A percentile compares a stretch with the other conserved stretches of the same genome.
Evolutionary conservation across 176 grass and related monocot species (phyloP).

Genomic region (Phragmites australis): DNA sequence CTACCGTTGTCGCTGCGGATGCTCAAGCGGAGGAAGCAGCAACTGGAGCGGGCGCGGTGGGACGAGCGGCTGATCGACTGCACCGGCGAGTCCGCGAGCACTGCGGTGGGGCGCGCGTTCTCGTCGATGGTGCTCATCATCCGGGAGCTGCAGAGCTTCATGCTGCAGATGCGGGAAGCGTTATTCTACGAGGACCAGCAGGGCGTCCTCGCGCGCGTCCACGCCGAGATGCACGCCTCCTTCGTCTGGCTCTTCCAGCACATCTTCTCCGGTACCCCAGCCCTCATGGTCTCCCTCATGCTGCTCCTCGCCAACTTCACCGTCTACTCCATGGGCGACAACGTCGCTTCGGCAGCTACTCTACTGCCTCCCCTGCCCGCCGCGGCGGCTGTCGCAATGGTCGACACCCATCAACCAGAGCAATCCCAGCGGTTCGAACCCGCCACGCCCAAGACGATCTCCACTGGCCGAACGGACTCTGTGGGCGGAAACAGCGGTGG

Average conservation of each 20-base stretch:
- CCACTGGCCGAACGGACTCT: constrained; percentile 45
- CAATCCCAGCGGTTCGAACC: constrained; percentile 38
- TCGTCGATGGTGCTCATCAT: constrained; percentile 98
- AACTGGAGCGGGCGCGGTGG: constrained; percentile 37
- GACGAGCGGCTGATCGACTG: constrained; percentile 48
- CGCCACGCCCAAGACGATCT: constrained; percentile 44
- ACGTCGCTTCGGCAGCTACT: constrained; percentile 34
- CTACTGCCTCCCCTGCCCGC: constrained; percentile 30
- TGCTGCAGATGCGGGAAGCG: constrained; percentile 66
- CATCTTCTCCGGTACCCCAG: constrained; percentile 85
- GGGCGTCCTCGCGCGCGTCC: constrained; percentile 56
- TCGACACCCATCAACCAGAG: constrained; percentile 41
- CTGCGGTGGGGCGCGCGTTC: constrained; percentile 76
- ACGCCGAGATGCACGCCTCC: constrained; percentile 84
- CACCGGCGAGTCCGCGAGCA: constrained; percentile 54
- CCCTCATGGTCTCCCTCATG: constrained; percentile 95
- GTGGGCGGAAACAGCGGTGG: constrained; percentile 64
- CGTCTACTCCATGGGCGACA: constrained; percentile 76
- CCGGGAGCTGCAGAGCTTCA: constrained; percentile 89
- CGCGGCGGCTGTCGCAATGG: constrained; percentile 31
- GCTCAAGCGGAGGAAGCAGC: constrained; percentile 76
- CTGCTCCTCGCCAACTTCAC: constrained; percentile 97
- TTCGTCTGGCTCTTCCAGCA: constrained; percentile 99
- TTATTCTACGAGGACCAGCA: constrained; percentile 73
- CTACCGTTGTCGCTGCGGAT: constrained; percentile 82